Evolutionary conservation across 1,284 basidiomycete genomes (phyloP), one percentile per base, ranked within the genome.

Genomic region (Pisolithus thermaeus): DNA sequence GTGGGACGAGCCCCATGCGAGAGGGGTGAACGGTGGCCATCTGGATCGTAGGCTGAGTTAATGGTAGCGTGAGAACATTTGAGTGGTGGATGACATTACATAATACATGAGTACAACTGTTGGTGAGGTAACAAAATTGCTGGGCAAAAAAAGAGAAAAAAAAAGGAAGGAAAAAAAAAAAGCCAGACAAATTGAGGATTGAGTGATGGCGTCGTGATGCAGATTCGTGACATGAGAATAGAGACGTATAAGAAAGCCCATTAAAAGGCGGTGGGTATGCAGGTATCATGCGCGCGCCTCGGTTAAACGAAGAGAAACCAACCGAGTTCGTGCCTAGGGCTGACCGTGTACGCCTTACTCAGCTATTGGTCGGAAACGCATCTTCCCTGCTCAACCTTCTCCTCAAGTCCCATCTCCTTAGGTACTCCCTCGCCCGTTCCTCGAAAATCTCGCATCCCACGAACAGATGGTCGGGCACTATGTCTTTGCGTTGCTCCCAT

Each of bases 401-500:
- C 57, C 86, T 72, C 30, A 72, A 70, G 56, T 83, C 74, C 68
- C 76, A 79, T 59, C 73, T 75, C 59, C 66, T 70, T 61, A 89
- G 62, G 64, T 90, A 89, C 61, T 77, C 74, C 58, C 67, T 71
- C 48, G 79, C 83, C 28, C 80, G 70, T 44, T 70, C 73, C 51
- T 76, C 74, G 58, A 90, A 90, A 42, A 86, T 62, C 49, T 71
- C 72, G 59, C 85, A 84, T 2, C 78, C 81, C 20, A 79, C 71
- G 53, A 87, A 77, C 48, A 87, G 73, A 53, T 78, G 78, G 35
- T 72, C 71, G 1, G 85, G 87, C 1, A 87, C 66, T 50, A 79
- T 59, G 62, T 90, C 87, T 63, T 83, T 83, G 61, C 81, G 72
- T 70, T 89, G 86, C 28, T 87, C 83, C 82, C 82, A 87, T 23